These are phyloP conservation scores for Osmanthus fragrans DNA, from an alignment of 257 asterid genomes.

Conservation along the genomic window DNA sequence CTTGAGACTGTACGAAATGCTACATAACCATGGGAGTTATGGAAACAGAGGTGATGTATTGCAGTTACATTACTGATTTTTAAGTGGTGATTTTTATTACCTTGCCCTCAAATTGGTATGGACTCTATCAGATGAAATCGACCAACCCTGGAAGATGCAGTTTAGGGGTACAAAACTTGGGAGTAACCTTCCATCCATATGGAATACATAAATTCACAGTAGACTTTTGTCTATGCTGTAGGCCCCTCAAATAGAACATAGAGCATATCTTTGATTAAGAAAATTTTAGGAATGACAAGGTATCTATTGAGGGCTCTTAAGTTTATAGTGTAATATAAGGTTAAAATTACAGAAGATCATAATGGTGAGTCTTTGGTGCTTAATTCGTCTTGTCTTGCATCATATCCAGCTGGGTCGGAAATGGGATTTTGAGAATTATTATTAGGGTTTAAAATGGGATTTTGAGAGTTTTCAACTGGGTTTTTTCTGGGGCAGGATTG, in stretches of 20 bases:
- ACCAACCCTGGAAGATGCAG: too few species aligned
- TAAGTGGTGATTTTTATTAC: too few species aligned
- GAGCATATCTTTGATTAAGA: not conserved
- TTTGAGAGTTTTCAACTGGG: conserved; percentile 36
- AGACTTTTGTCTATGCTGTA: too few species aligned
- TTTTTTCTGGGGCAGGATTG: conserved; percentile 60
- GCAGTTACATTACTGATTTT: too few species aligned
- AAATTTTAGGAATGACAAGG: not conserved
- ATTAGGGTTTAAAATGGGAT: conserved; percentile 9
- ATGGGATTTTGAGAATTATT: not conserved
- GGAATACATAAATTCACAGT: too few species aligned
- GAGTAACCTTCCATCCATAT: not conserved
- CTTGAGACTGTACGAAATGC: not conserved
- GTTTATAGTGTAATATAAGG: not conserved
- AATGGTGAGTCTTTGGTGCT: conserved; percentile 6
- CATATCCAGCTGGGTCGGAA: conserved; percentile 14
- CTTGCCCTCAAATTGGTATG: not conserved
- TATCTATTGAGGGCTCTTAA: not conserved
- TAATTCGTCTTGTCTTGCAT: conserved; percentile 12
- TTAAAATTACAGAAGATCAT: too few species aligned
- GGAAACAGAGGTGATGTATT: too few species aligned
- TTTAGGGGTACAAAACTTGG: not conserved
- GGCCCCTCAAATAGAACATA: too few species aligned
- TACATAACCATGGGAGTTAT: too few species aligned
- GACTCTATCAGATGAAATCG: not conserved